Base-by-base conservation (phyloP, 495 filamentous ascomycete species). In the Daldinia grandis region DNA sequence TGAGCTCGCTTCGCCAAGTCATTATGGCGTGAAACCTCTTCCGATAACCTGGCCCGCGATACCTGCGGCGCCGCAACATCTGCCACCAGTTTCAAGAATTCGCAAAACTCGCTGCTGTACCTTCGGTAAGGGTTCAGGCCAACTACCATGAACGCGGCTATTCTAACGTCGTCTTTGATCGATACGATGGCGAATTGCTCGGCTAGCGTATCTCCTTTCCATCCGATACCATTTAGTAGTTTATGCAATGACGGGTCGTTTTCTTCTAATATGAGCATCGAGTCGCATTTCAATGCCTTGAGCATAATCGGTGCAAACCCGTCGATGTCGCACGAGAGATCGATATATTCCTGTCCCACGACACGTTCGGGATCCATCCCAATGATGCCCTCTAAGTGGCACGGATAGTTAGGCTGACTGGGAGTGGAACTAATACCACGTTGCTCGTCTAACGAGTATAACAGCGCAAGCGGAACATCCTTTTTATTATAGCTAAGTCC, bases 281-380 rank as follows among this genome's bases (percentile, higher is more conserved):
- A 53, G 40, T 73, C 66, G 42, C 33, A 21, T 73, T 67, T 84
- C 19, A 87, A 82, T 58, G 89, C 84, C 37, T 86, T 78, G 42
- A 90, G 84, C 28, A 87, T 83, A 1, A 84, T 83, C 1, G 83
- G 86, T 57, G 87, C 87, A n/a, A 86, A 87, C 58, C 87, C 85
- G 27, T 78, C 80, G 12, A 83, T 83, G 14, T 80, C 79, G 50
- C 83, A 85, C 27, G 84, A 86, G 8, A 90, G 74, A 59, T 90
- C 87, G 10, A 90, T 78, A 50, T 84, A 79, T 5, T 80, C 74
- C 5, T 85, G 83, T 12, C 83, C 84, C 14, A 85, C 80, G 10
- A 77, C 76, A 76, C 90, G 88, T 15, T 81, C 81, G 5, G 78
- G 68, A 5, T 88, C 88, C 8, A 92, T 84, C 5, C 89, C 90